These are phyloP conservation scores for Elsinoe batatas DNA, from an alignment of 2,329 filamentous ascomycete genomes.

Conservation along the genomic window DNA sequence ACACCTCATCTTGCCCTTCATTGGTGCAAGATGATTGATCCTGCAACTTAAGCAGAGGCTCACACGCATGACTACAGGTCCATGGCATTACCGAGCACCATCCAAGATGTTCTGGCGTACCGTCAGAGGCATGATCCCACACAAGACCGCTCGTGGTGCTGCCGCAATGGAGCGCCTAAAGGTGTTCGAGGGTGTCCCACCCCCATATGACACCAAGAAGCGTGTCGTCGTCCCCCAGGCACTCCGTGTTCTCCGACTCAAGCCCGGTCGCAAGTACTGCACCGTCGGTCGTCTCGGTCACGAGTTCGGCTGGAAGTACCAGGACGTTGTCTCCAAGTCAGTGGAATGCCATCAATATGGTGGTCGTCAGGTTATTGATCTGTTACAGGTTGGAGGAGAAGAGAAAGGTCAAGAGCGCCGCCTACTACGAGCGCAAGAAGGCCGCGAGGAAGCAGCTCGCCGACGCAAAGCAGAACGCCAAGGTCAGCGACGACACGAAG, in stretches of 20 bases:
- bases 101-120: constrained; percentile 99
- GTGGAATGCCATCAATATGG: constrained; percentile 32
- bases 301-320: constrained; percentile 99
- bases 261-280: constrained; percentile 99
- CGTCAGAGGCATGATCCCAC: constrained; percentile 98
- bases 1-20: constrained; percentile 14
- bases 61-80: constrained; percentile 48
- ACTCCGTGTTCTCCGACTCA: constrained; percentile 87
- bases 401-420: constrained; percentile 97
- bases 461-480: constrained; percentile 87
- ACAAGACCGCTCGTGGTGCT: constrained; percentile 98
- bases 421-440: constrained; percentile 99
- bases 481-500: constrained; percentile 76
- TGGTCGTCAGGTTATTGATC: constrained; percentile 9
- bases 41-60: constrained; percentile 19
- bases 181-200: constrained; percentile 98
- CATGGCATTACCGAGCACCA: constrained; percentile 99
- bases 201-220: constrained; percentile 99
- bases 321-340: constrained; percentile 96
- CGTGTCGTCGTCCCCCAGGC: constrained; percentile 98
- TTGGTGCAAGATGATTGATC: constrained; percentile 12
- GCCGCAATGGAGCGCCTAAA: constrained; percentile 97
- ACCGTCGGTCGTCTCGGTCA: constrained; percentile 94
- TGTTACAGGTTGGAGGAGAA: constrained; percentile 83
- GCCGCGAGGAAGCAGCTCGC: constrained; percentile 78